phyloP scores from a whole-genome alignment of 306 rosid genomes.

The Rosa persica region DNA sequence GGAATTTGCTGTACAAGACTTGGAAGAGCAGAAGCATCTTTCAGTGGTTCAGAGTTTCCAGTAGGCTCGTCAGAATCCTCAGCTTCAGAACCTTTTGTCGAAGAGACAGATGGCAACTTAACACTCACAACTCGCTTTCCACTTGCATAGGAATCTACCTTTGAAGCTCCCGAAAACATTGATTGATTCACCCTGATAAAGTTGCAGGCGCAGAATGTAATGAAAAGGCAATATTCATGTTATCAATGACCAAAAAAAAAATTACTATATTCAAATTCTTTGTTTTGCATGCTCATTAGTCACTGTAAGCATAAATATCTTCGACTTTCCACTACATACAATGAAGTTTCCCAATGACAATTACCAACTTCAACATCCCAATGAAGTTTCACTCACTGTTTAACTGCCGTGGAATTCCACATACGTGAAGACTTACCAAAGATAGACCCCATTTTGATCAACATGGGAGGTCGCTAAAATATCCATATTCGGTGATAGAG shows the following conservation, averaged over 20 bases:
- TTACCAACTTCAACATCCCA: neutral
- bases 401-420: neutral
- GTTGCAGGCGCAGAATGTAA: constrained; percentile 1
- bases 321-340: neutral
- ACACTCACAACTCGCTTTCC: constrained; percentile 73
- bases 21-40: constrained; percentile 32
- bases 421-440: constrained; percentile 62
- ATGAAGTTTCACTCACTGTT: neutral
- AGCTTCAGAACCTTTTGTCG: constrained; percentile 43
- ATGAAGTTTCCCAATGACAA: neutral
- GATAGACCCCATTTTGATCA: constrained; percentile 84
- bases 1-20: constrained; percentile 69
- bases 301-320: neutral
- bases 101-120: constrained; percentile 77
- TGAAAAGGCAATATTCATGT: neutral
- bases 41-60: constrained; percentile 38
- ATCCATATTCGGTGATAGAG: constrained; percentile 95
- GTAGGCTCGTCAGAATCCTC: constrained; percentile 40
- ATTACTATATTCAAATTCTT: neutral
- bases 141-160: constrained; percentile 72
- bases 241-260: neutral
- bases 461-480: constrained; percentile 84
- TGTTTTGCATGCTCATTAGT: neutral
- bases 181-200: constrained; percentile 64
- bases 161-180: constrained; percentile 62